A percentile compares a stretch with the other conserved stretches of the same genome.
Evolutionary conservation across 2,329 filamentous ascomycete genomes (phyloP).

Genomic region (Colletotrichum sp.): DNA sequence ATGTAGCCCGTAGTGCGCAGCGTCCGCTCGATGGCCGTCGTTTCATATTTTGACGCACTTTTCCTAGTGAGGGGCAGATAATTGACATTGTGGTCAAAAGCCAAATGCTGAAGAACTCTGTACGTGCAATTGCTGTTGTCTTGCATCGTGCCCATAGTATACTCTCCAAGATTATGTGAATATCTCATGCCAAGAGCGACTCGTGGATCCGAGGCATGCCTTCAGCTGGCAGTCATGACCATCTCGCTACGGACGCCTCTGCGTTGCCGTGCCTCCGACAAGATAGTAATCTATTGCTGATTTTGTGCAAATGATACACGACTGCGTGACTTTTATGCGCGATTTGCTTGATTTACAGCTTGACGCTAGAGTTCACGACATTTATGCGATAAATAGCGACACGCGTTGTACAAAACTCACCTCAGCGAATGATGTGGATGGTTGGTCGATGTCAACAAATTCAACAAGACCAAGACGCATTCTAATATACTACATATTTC

Average conservation of each 20-base stretch:
- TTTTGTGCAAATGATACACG: not conserved
- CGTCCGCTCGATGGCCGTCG: accelerated
- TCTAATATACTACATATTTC: too few relatives aligned
- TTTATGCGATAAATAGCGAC: not conserved
- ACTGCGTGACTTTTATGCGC: accelerated
- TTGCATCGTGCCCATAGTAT: accelerated
- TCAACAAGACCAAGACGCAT: too few relatives aligned
- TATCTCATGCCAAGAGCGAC: not conserved
- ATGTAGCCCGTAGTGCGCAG: too few relatives aligned
- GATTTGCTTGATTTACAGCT: accelerated
- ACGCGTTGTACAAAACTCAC: not conserved
- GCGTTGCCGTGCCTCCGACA: accelerated
- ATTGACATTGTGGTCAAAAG: too few relatives aligned
- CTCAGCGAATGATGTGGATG: too few relatives aligned
- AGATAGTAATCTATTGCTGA: not conserved
- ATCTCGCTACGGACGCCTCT: accelerated
- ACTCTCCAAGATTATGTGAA: too few relatives aligned
- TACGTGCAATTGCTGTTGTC: too few relatives aligned
- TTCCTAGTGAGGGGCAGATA: too few relatives aligned
- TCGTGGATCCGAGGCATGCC: not conserved
- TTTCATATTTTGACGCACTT: too few relatives aligned
- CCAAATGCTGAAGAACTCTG: too few relatives aligned
- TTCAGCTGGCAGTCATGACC: not conserved
- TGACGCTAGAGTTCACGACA: accelerated
- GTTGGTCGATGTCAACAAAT: too few relatives aligned